Evolutionary conservation across 352 stramenopile genomes (phyloP), one percentile per base, ranked within the genome.

Genomic region (Globisporangium cederbergense): DNA sequence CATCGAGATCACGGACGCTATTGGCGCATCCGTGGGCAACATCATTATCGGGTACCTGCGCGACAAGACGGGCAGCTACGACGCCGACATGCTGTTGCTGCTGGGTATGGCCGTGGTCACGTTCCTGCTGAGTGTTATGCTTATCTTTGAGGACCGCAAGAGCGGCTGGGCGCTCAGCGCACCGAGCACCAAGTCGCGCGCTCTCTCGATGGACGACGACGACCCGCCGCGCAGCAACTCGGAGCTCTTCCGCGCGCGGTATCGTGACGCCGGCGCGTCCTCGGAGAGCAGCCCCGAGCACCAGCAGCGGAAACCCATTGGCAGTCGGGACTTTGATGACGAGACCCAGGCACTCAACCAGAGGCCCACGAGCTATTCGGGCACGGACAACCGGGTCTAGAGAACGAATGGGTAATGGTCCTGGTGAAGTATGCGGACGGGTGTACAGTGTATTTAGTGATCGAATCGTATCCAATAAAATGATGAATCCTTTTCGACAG

Each of bases 1-100:
- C 40, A 77, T 95, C n/a, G 89, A 96, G 70, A 79, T 96, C 64
- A 85, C 78, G 5, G 86, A 95, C 60, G 88, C 86, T 1, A 81
- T 97, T 25, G 86, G 88, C 13, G 82, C 85, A 8, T 89, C 86
- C 0, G 75, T 91, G 32, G 89, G 89, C 46, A 97, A 97, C 60
- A 51, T 97, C 32, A 50, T 95, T 22, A 89, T 97, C 14, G 89
- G 89, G 42, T 96, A 87, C 63, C 64, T 97, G 58, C 79, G 86
- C 14, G 89, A 97, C 66, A 74, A 81, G 64, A 88, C 87, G 51
- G 78, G 89, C 52, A 86, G 78, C 70, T 86, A 90, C 83, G 71
- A 90, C 62, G 60, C 86, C 43, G 80, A 96, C 77, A 95, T 98
- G 69, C 82, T 88, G 64, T 71, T 97, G 73, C 70, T 96, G 18